Percentiles rank a stretch among this genome's conserved stretches.
Conservation (phyloP, 1,284 basidiomycete genomes). For the Heterobasidion irregulare region DNA sequence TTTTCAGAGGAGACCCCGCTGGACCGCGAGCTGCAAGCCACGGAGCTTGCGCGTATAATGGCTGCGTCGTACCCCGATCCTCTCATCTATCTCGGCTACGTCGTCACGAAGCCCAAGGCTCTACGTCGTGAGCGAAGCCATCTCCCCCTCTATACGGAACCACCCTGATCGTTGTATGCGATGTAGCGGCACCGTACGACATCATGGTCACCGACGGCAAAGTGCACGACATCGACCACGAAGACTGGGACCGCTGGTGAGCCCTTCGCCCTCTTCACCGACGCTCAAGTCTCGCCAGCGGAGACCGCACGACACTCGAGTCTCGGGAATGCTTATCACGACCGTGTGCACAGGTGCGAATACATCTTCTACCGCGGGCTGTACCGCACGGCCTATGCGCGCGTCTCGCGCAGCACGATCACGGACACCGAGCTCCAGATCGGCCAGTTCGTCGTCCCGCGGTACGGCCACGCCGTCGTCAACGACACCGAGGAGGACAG, state of each 20-base stretch:
- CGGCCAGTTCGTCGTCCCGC: constrained; percentile 73
- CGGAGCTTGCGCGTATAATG: constrained; percentile 78
- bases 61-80: constrained; percentile 66
- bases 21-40: constrained; percentile 86
- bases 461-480: constrained; percentile 39
- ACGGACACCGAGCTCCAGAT: constrained; percentile 77
- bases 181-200: constrained; percentile 73
- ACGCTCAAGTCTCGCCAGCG: too few relatives aligned
- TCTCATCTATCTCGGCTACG: constrained; percentile 82
- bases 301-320: background rate
- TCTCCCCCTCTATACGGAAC: background rate
- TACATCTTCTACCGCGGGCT: constrained; percentile 82
- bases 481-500: constrained; percentile 57
- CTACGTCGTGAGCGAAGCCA: constrained; percentile 4
- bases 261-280: constrained; percentile 8
- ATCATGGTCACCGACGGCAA: constrained; percentile 69
- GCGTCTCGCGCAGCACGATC: constrained; percentile 62
- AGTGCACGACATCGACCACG: constrained; percentile 68
- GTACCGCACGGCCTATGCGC: constrained; percentile 72
- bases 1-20: constrained; percentile 74
- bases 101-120: constrained; percentile 75
- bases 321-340: constrained; percentile 2
- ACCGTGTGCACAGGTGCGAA: constrained; percentile 59
- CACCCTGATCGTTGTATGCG: background rate
- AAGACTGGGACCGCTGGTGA: constrained; percentile 68